These are phyloP conservation scores for Citropsis articulata DNA, from an alignment of 345 rosid species.

Conservation along the genomic window DNA sequence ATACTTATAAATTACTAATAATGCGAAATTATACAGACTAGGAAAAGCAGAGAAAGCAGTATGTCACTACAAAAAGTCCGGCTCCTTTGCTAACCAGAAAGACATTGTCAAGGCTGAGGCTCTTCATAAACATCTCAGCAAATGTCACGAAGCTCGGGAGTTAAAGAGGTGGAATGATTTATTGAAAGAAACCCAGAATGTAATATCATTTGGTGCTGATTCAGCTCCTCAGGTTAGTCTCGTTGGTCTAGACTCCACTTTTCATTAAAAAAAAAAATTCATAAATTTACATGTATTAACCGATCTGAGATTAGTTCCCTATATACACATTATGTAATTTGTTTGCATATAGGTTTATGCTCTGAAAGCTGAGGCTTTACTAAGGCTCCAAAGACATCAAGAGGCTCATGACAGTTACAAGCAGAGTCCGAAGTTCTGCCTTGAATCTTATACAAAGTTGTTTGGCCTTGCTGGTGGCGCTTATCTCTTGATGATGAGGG, in stretches of 20 bases:
- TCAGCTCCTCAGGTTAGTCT: conserved; percentile 55
- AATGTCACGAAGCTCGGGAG: conserved; percentile 42
- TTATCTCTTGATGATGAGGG: conserved; percentile 41
- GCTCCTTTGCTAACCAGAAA: conserved; percentile 25
- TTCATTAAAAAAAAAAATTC: not conserved
- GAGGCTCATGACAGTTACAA: conserved; percentile 49
- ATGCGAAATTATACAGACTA: conserved; percentile 35
- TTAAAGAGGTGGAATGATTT: conserved; percentile 47
- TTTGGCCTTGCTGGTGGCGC: conserved; percentile 44
- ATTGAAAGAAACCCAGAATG: conserved; percentile 41
- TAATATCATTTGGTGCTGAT: conserved; percentile 53
- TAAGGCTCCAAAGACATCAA: conserved; percentile 54
- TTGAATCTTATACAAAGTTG: conserved; percentile 39
- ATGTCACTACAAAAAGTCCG: conserved; percentile 48
- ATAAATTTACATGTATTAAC: not conserved
- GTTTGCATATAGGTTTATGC: conserved; percentile 41
- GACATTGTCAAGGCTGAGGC: conserved; percentile 47
- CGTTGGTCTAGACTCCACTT: not conserved
- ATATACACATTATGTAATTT: not conserved
- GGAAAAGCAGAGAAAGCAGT: conserved; percentile 67
- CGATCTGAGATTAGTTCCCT: not conserved
- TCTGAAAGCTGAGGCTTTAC: conserved; percentile 57
- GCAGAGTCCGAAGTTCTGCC: conserved; percentile 39
- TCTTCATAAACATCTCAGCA: conserved; percentile 36
- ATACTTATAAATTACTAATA: not conserved